Conservation (phyloP, 331 rosid species). For the Cucumis variabilis region DNA sequence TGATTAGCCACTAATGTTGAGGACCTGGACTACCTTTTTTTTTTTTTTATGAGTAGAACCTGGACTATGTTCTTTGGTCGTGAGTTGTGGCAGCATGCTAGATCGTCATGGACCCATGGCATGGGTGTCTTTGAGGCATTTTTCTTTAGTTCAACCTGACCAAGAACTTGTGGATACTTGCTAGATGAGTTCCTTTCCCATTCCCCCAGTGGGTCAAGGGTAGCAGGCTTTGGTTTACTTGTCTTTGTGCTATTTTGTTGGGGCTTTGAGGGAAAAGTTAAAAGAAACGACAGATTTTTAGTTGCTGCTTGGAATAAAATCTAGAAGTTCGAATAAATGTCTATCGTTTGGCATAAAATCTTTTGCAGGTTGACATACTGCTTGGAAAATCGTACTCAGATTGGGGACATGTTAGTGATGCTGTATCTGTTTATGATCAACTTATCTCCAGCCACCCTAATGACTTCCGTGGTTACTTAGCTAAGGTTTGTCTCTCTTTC, state of each 20-base stretch:
- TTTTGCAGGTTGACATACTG: constrained; percentile 85
- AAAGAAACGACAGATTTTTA: neutral
- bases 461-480: constrained; percentile 95
- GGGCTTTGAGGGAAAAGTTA: neutral
- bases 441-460: constrained; percentile 78
- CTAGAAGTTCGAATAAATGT: neutral
- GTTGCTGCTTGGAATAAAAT: neutral
- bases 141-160: no score
- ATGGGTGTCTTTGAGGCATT: neutral
- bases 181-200: neutral
- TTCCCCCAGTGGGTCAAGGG: neutral
- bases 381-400: constrained; percentile 96
- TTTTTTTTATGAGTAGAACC: neutral
- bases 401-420: constrained; percentile 95
- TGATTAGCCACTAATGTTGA: neutral
- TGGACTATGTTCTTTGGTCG: neutral
- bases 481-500: constrained; percentile 62
- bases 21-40: no score
- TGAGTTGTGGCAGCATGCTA: neutral
- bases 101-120: neutral
- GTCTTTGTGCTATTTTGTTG: neutral
- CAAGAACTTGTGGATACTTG: no score
- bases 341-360: constrained; percentile 31
- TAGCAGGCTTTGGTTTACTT: neutral
- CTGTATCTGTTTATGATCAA: constrained; percentile 81